Conservation (phyloP, 139 green algal genomes). For the Picochlorum costavermella region DNA sequence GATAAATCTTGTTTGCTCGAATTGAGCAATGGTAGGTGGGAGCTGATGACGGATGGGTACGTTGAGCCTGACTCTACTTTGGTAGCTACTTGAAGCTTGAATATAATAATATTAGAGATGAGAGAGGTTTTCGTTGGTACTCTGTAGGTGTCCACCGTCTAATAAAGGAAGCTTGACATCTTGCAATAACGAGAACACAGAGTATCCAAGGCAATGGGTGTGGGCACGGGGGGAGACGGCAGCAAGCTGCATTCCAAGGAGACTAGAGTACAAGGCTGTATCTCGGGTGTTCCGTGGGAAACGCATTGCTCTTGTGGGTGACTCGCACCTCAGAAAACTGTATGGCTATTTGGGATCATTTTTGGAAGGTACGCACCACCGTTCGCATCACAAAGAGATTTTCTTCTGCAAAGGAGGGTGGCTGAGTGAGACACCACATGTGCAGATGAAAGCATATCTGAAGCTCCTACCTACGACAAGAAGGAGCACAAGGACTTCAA, state of each 20-base stretch:
- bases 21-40: background rate
- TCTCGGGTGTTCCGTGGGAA: background rate
- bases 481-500: slow-evolving; percentile 3
- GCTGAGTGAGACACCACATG: background rate
- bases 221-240: background rate
- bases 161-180: background rate
- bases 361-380: background rate
- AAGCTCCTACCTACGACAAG: slow-evolving; percentile 1
- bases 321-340: background rate
- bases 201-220: slow-evolving; percentile 1
- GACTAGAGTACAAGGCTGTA: background rate
- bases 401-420: background rate
- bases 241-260: background rate
- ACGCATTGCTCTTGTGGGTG: background rate
- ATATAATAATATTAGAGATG: too few species aligned
- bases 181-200: background rate
- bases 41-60: background rate
- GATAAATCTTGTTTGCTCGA: slow-evolving; percentile 3
- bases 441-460: background rate
- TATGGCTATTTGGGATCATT: slow-evolving; percentile 5
- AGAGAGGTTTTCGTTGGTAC: too few species aligned
- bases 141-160: background rate
- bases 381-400: background rate
- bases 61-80: background rate
- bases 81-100: too few species aligned